Evolutionary conservation across 768 basidiomycete species (phyloP).

Genomic region (Daedaleopsis sinensis): DNA sequence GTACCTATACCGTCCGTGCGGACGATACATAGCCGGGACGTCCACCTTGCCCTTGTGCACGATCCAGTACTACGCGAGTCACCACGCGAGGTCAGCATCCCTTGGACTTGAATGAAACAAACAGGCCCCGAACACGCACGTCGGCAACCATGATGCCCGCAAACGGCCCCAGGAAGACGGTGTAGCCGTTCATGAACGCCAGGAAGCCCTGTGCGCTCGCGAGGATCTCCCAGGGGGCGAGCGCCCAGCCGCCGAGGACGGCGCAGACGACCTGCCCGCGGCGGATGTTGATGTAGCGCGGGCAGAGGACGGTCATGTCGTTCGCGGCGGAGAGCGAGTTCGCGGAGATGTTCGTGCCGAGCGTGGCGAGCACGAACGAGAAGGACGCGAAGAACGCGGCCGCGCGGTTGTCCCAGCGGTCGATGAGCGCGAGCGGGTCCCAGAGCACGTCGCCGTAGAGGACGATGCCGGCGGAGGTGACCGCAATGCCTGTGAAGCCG

Average conservation of each 20-base stretch:
- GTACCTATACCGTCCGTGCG: constrained; percentile 79
- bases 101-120: neutral
- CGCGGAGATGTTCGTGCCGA: constrained; percentile 71
- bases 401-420: constrained; percentile 83
- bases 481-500: constrained; percentile 80
- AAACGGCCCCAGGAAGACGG: constrained; percentile 86
- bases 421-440: constrained; percentile 79
- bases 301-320: constrained; percentile 81
- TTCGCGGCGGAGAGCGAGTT: constrained; percentile 80
- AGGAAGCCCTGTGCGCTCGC: constrained; percentile 67
- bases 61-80: constrained; percentile 69
- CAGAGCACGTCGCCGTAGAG: constrained; percentile 70
- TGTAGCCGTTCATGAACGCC: constrained; percentile 81
- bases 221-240: constrained; percentile 89
- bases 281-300: constrained; percentile 78
- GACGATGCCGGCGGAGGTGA: constrained; percentile 73
- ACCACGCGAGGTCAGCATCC: neutral
- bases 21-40: constrained; percentile 84
- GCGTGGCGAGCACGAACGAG: constrained; percentile 70
- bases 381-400: constrained; percentile 85
- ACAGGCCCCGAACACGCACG: constrained; percentile 37
- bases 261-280: constrained; percentile 79
- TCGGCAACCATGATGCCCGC: constrained; percentile 71
- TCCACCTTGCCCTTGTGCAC: constrained; percentile 73
- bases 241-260: constrained; percentile 79